Conservation (phyloP, 1,139 yeast genomes). For the Diutina scorzettiae region DNA sequence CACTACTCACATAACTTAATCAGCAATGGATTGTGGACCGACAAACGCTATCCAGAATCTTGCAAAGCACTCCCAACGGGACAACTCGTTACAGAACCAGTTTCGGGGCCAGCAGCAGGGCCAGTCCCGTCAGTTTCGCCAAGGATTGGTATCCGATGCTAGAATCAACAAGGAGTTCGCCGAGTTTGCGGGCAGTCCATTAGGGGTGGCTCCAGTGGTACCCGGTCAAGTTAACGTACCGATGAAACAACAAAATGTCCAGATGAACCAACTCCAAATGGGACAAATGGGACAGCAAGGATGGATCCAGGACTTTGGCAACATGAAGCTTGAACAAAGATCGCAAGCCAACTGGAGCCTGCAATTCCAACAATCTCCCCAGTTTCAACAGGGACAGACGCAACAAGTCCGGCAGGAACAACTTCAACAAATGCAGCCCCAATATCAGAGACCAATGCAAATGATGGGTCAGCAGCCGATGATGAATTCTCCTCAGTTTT, state of each 20-base stretch:
- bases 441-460: neutral
- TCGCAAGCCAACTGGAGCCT: neutral
- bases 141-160: neutral
- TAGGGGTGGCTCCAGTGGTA: neutral
- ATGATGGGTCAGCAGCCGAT: neutral
- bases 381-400: neutral
- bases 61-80: conserved; percentile 4
- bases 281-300: neutral
- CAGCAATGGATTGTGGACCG: conserved; percentile 4
- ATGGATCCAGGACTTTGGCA: conserved; percentile 3
- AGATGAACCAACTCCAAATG: neutral
- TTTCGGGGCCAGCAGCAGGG: neutral
- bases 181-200: neutral
- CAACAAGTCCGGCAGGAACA: neutral
- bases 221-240: too few species aligned
- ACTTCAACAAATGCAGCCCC: neutral
- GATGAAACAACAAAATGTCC: neutral
- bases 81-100: conserved; percentile 1
- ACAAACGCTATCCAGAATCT: conserved; percentile 1
- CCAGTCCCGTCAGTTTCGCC: neutral
- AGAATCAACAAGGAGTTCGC: conserved; percentile 2
- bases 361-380: neutral
- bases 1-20: neutral
- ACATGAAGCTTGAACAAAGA: neutral
- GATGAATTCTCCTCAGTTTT: neutral